Evolutionary conservation across 2,329 filamentous ascomycete genomes (phyloP).

Genomic region (Aspergillus sp.): DNA sequence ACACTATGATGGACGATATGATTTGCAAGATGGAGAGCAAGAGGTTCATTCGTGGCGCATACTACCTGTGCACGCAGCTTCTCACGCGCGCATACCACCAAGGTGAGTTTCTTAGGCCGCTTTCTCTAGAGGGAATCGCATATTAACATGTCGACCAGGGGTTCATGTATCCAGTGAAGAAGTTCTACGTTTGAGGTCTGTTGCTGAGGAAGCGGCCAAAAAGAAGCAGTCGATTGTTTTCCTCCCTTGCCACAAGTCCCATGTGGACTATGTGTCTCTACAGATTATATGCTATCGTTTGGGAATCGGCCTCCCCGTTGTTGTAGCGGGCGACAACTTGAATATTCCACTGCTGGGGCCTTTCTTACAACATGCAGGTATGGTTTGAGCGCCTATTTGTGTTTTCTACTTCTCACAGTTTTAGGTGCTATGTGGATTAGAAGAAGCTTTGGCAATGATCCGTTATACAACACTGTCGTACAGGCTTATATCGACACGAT

Average conservation of each 20-base stretch:
- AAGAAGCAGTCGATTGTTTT: constrained; percentile 97
- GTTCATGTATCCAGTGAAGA: constrained; percentile 96
- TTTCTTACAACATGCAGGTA: constrained; percentile 87
- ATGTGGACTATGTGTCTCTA: constrained; percentile 92
- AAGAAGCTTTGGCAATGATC: constrained; percentile 85
- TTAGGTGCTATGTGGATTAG: constrained; percentile 89
- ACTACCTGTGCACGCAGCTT: constrained; percentile 83
- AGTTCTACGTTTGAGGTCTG: constrained; percentile 72
- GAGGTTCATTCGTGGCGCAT: constrained; percentile 83
- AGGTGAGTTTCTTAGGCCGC: constrained; percentile 43
- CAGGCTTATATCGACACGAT: constrained; percentile 94
- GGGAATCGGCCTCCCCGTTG: constrained; percentile 80
- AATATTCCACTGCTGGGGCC: constrained; percentile 87
- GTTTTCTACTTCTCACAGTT: constrained; percentile 10
- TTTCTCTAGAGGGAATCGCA: too few species aligned
- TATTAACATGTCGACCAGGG: constrained; percentile 28
- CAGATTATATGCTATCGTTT: constrained; percentile 94
- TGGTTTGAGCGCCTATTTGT: constrained; percentile 9
- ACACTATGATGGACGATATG: constrained; percentile 87
- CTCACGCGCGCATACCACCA: constrained; percentile 92
- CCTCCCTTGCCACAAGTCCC: constrained; percentile 86
- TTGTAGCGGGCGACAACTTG: constrained; percentile 92
- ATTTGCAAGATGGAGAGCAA: constrained; percentile 99
- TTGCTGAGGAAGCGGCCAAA: constrained; percentile 75
- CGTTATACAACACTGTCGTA: constrained; percentile 85